Conservation (phyloP, 2,329 filamentous ascomycete genomes). For the Septoria linicola region DNA sequence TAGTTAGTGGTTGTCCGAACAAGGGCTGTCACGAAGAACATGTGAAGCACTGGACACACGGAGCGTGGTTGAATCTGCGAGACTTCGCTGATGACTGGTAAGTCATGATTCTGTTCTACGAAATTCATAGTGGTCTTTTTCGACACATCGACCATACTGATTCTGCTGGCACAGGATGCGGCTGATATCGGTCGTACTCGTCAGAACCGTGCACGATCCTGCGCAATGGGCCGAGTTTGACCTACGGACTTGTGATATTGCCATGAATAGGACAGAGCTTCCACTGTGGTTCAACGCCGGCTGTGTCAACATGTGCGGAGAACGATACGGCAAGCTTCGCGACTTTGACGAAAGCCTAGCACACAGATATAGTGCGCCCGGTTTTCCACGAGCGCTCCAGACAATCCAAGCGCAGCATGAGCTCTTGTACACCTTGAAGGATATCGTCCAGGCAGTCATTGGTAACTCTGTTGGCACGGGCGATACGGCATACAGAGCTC, state of each 20-base stretch:
- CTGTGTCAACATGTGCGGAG: neutral
- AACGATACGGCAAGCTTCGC: neutral
- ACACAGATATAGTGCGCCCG: neutral
- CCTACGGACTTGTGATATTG: neutral
- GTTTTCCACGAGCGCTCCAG: constrained; percentile 3
- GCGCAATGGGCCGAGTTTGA: neutral
- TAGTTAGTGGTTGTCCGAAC: neutral
- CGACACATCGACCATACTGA: neutral
- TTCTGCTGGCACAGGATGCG: neutral
- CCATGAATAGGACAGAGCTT: neutral
- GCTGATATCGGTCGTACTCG: neutral
- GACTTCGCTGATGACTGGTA: constrained; percentile 8
- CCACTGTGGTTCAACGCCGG: neutral
- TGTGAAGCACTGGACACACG: neutral
- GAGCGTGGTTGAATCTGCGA: constrained; percentile 1
- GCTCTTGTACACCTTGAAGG: constrained; percentile 1
- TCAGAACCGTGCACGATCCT: neutral
- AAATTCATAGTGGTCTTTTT: neutral
- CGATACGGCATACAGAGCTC: neutral
- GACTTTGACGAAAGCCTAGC: neutral
- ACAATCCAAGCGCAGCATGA: constrained; percentile 12
- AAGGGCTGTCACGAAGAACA: constrained; percentile 1
- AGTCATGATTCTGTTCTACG: neutral
- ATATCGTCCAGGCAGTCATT: neutral
- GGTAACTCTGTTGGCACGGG: neutral